These are phyloP conservation scores for Populus trichocarpa DNA, from an alignment of 441 rosid species.

Conservation along the genomic window DNA sequence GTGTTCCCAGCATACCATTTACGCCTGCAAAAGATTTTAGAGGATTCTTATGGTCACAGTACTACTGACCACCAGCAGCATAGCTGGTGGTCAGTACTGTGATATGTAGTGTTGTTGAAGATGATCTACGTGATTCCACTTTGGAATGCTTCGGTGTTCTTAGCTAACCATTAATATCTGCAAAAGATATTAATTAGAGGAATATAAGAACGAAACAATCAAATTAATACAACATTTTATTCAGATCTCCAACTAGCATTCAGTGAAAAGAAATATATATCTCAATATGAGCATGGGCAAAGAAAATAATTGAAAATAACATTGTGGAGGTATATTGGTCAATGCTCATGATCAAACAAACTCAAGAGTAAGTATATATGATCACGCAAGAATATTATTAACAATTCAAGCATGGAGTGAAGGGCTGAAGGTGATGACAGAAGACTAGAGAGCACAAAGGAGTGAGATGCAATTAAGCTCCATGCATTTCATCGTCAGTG, in stretches of 20 bases:
- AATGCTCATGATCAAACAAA: neutral
- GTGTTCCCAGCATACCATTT: neutral
- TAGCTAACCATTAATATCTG: neutral
- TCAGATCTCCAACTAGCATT: neutral
- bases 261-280: neutral
- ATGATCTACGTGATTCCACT: neutral
- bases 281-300: neutral
- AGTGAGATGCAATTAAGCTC: constrained; percentile 45
- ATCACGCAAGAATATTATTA: neutral
- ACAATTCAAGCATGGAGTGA: constrained; percentile 7
- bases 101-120: neutral
- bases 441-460: constrained; percentile 88
- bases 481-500: constrained; percentile 72
- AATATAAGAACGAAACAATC: neutral
- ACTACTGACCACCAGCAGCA: no score
- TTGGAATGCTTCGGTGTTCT: neutral
- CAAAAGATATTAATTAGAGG: neutral
- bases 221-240: neutral
- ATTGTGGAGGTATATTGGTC: neutral
- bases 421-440: constrained; percentile 66
- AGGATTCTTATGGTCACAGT: no score
- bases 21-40: neutral
- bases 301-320: neutral
- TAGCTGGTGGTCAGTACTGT: neutral
- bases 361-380: neutral